Base-by-base conservation (phyloP, 164 flowering plant species). In the Piper betle region DNA sequence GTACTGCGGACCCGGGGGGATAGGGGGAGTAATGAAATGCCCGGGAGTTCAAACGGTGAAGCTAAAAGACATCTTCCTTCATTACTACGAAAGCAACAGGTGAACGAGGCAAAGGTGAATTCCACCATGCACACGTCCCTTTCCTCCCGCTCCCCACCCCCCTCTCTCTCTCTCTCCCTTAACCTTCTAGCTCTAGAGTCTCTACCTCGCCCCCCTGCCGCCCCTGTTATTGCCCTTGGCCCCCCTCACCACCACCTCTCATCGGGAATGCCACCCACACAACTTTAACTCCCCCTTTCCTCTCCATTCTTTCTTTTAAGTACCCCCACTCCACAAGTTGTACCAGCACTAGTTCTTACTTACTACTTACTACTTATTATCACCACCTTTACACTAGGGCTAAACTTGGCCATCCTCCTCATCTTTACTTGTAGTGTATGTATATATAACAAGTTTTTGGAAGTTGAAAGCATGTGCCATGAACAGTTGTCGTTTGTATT, bases 51-150 rank as follows among this genome's bases (percentile, higher is more conserved):
- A 58, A 69, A 73, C 64, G 63, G 59, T n/a, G 43, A 41, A 43
- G 50, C 4, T 70, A 74, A 71, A 16, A 70, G 46, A 39, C n/a
- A n/a, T n/a, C n/a, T n/a, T n/a, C n/a, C 61, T 71, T 70, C 76
- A 71, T 80, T 72, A 80, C 73, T 79, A 52, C 69, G 87, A 81
- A 74, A 81, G 73, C 76, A 79, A 83, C 83, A 62, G 75, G 74
- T 79, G 83, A 79, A 73, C 68, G 80, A 68, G 79, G 60, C 74
- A 77, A 77, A 77, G 79, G 80, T 62, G 68, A 72, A 55, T 57
- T 15, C 38, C n/a, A 64, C 81, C 88, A 83, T 79, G 85, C 84
- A 83, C 71, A 79, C 81, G 88, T 83, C 88, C 81, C 75, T 81
- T 79, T 83, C 88, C 66, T 15, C n/a, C 57, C n/a, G n/a, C n/a